Percentiles rank a stretch among this genome's conserved stretches.
Conservation (phyloP, 139 green algal species). For the Haematococcus lacustris region DNA sequence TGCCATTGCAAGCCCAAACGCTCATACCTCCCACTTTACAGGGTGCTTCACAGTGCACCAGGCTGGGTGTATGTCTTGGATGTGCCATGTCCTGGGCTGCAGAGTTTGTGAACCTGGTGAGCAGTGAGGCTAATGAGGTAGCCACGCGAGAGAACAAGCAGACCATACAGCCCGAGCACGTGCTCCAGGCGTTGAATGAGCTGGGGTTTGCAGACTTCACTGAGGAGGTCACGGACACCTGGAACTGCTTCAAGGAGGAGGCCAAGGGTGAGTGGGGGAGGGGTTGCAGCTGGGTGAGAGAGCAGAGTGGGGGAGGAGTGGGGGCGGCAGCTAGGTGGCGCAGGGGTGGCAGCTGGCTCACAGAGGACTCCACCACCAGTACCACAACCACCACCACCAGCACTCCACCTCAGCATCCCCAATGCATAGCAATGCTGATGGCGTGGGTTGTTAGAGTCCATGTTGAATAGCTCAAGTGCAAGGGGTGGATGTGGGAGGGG, state of each 20-base stretch:
- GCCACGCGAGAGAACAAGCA: slow-evolving; percentile 40
- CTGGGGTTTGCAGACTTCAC: slow-evolving; percentile 50
- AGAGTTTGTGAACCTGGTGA: slow-evolving; percentile 51
- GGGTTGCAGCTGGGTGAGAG: neutral
- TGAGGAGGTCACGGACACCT: slow-evolving; percentile 15
- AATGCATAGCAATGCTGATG: neutral
- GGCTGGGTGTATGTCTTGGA: neutral
- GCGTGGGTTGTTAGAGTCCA: neutral
- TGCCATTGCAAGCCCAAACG: neutral
- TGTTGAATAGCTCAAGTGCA: no score
- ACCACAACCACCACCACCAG: no score
- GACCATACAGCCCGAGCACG: slow-evolving; percentile 59
- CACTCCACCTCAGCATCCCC: no score
- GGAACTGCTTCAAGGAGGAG: slow-evolving; percentile 35
- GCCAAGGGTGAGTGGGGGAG: slow-evolving; percentile 22
- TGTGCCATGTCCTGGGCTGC: neutral
- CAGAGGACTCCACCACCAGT: neutral
- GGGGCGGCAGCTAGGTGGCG: neutral
- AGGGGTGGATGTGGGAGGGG: no score
- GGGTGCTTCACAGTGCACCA: neutral
- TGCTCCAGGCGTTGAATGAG: slow-evolving; percentile 49
- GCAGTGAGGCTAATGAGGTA: slow-evolving; percentile 49
- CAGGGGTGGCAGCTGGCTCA: neutral
- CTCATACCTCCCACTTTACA: neutral
- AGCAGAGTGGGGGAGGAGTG: neutral